Conservation (phyloP, 257 asterid genomes). For the Forsythia suspensa region DNA sequence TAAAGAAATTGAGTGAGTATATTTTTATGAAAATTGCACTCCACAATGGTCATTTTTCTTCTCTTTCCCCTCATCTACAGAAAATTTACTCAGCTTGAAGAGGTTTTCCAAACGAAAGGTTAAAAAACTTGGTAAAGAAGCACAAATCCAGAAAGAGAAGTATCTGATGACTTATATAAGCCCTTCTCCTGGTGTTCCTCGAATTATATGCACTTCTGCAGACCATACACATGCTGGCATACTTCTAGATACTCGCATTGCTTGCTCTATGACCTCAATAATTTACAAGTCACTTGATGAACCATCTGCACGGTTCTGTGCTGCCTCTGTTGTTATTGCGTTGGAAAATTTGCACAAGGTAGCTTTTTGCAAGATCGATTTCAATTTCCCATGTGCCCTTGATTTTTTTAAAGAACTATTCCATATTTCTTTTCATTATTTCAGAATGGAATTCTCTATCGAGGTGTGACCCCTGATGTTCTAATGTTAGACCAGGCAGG, state of each 20-base stretch:
- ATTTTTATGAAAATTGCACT: neutral
- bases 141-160: slow-evolving; percentile 70
- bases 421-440: slow-evolving; percentile 21
- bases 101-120: slow-evolving; percentile 84
- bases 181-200: slow-evolving; percentile 65
- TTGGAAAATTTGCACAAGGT: slow-evolving; percentile 89
- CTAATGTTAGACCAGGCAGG: slow-evolving; percentile 75
- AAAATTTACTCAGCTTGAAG: slow-evolving; percentile 73
- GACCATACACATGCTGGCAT: slow-evolving; percentile 73
- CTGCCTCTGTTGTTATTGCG: slow-evolving; percentile 75
- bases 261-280: slow-evolving; percentile 69
- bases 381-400: slow-evolving; percentile 9
- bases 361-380: slow-evolving; percentile 23
- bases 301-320: slow-evolving; percentile 78
- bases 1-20: neutral
- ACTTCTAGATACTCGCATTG: slow-evolving; percentile 68
- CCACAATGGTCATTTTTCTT: slow-evolving; percentile 5
- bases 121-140: slow-evolving; percentile 74
- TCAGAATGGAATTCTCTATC: slow-evolving; percentile 73
- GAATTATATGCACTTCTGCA: slow-evolving; percentile 75
- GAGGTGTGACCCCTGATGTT: slow-evolving; percentile 86
- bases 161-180: slow-evolving; percentile 51
- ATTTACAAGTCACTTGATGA: slow-evolving; percentile 68
- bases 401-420: neutral
- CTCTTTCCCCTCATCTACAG: slow-evolving; percentile 40